A percentile compares a stretch with the other conserved stretches of the same genome.
Evolutionary conservation across 495 filamentous ascomycete species (phyloP).

Genomic region (Paragyromitra xinjiangensis): DNA sequence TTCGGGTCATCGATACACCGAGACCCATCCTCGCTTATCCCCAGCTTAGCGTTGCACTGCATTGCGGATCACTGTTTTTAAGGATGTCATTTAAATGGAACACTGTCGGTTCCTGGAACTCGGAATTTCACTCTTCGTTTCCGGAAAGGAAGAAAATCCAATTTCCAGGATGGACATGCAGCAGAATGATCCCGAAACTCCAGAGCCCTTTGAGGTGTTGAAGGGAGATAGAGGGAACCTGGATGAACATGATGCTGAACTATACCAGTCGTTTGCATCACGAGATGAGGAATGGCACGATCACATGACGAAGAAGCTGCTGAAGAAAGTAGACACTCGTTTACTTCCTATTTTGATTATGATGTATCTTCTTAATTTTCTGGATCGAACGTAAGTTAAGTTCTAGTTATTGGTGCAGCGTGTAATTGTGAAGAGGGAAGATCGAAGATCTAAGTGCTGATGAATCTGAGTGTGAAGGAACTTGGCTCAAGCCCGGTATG

Average conservation of each 20-base stretch:
- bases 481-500: slow-evolving; percentile 24
- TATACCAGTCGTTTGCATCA: slow-evolving; percentile 29
- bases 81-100: neutral
- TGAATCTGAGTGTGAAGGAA: slow-evolving; percentile 49
- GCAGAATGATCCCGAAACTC: neutral
- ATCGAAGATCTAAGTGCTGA: slow-evolving; percentile 48
- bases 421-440: slow-evolving; percentile 55
- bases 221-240: neutral
- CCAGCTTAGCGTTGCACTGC: neutral
- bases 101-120: neutral
- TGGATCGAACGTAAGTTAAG: slow-evolving; percentile 65
- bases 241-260: slow-evolving; percentile 15
- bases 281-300: slow-evolving; percentile 34
- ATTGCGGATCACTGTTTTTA: neutral
- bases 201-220: neutral
- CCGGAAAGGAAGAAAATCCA: neutral
- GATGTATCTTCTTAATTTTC: slow-evolving; percentile 79
- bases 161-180: slow-evolving; percentile 8
- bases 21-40: neutral
- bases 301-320: slow-evolving; percentile 30
- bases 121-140: neutral
- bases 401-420: neutral
- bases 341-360: slow-evolving; percentile 66
- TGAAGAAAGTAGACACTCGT: slow-evolving; percentile 71
- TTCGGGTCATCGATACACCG: neutral